These are phyloP conservation scores for Wickerhamiella cacticola DNA, from an alignment of 805 yeast genomes.

Conservation along the genomic window DNA sequence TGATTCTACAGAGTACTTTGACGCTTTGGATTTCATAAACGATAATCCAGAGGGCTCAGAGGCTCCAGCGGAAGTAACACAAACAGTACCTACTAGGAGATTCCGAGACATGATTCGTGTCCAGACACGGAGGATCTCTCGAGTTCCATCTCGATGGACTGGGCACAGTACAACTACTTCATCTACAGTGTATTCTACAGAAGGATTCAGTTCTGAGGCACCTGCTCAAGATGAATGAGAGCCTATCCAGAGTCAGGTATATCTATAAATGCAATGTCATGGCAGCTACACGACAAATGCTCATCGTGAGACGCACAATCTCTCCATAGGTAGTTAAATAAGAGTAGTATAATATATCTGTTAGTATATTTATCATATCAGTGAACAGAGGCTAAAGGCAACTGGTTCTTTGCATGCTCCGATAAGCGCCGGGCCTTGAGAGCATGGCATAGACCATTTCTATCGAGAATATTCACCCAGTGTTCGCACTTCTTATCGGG, in stretches of 20 bases:
- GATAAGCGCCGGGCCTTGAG: slow-evolving; percentile 12
- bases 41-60: neutral
- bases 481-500: slow-evolving; percentile 17
- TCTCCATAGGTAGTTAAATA: too few species aligned
- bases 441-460: slow-evolving; percentile 17
- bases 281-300: too few species aligned
- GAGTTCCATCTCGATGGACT: neutral
- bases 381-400: slow-evolving; percentile 1
- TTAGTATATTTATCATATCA: neutral
- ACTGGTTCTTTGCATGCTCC: slow-evolving; percentile 11
- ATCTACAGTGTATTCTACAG: neutral
- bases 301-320: too few species aligned
- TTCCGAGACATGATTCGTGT: neutral
- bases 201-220: neutral
- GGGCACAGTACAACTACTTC: neutral
- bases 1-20: neutral
- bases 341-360: neutral
- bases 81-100: too few species aligned
- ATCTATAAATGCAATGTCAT: too few species aligned
- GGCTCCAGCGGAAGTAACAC: too few species aligned
- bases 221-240: too few species aligned
- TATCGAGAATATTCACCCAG: slow-evolving; percentile 17
- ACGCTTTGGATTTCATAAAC: neutral
- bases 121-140: neutral
- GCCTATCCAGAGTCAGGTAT: too few species aligned